phyloP scores from a whole-genome alignment of 176 grass and related monocot species.

The Puya raimondii region DNA sequence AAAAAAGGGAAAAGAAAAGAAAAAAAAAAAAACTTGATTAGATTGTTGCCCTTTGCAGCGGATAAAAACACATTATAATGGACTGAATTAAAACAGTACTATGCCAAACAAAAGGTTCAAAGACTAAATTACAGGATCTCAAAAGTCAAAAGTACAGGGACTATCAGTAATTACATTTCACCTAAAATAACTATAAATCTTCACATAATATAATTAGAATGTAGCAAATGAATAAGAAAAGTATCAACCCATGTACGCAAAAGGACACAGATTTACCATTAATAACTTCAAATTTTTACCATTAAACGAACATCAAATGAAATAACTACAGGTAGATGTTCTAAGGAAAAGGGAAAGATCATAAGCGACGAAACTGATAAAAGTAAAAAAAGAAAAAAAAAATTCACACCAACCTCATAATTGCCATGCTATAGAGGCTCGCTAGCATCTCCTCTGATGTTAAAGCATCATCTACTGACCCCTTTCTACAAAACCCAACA shows the following conservation, averaged over 20 bases:
- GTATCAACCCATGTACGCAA: background rate
- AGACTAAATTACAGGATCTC: no score
- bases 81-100: background rate
- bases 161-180: no score
- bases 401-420: constrained; percentile 44
- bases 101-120: no score
- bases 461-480: constrained; percentile 17
- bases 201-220: background rate
- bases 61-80: background rate
- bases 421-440: constrained; percentile 88
- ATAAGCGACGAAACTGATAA: no score
- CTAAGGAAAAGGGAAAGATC: no score
- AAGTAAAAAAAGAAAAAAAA: background rate
- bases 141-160: no score
- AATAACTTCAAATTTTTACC: no score
- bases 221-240: background rate
- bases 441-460: constrained; percentile 73
- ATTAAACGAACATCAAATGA: no score
- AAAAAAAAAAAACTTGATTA: background rate
- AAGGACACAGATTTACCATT: no score
- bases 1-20: constrained; percentile 4
- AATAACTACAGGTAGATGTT: no score
- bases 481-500: constrained; percentile 36
- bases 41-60: background rate
- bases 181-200: no score